These are phyloP conservation scores for Aspergillus jensenii DNA, from an alignment of 2,329 filamentous ascomycete species.

Conservation along the genomic window DNA sequence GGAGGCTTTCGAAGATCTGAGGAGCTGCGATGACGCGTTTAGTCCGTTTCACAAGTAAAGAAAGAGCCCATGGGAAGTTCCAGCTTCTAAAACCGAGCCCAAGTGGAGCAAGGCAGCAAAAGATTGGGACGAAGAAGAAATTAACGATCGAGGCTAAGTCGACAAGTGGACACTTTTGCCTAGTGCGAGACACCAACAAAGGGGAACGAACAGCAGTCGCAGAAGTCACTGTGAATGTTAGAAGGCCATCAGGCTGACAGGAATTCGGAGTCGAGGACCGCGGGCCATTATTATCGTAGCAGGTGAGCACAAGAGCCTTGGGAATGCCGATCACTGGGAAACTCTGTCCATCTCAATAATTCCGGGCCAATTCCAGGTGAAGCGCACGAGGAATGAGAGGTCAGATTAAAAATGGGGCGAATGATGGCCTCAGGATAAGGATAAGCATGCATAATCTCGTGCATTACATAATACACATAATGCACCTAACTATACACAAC, in stretches of 20 bases:
- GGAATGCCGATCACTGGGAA: not conserved
- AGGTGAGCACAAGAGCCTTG: not conserved
- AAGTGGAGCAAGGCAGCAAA: constrained; percentile 2
- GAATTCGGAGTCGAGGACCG: not conserved
- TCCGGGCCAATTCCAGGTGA: not conserved
- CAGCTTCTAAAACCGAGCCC: constrained; percentile 7
- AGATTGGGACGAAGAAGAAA: not conserved
- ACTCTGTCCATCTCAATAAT: not conserved
- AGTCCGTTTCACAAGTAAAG: constrained; percentile 8
- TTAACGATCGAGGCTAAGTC: not conserved
- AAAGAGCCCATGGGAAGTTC: not conserved
- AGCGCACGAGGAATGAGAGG: not conserved
- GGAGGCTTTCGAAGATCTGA: constrained; percentile 5
- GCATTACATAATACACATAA: not conserved
- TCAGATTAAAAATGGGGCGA: not conserved
- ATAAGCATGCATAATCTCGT: not conserved
- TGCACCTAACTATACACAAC: no score
- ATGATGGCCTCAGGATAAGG: not conserved
- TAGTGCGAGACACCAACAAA: not conserved
- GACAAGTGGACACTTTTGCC: not conserved
- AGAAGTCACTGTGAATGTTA: no score
- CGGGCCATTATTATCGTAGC: not conserved
- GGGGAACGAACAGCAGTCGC: not conserved
- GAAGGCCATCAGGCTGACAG: not conserved
- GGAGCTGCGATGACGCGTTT: constrained; percentile 20